Evolutionary conservation across 2,329 filamentous ascomycete species (phyloP).

Genomic region (Cylindrodendrum hubeiense): DNA sequence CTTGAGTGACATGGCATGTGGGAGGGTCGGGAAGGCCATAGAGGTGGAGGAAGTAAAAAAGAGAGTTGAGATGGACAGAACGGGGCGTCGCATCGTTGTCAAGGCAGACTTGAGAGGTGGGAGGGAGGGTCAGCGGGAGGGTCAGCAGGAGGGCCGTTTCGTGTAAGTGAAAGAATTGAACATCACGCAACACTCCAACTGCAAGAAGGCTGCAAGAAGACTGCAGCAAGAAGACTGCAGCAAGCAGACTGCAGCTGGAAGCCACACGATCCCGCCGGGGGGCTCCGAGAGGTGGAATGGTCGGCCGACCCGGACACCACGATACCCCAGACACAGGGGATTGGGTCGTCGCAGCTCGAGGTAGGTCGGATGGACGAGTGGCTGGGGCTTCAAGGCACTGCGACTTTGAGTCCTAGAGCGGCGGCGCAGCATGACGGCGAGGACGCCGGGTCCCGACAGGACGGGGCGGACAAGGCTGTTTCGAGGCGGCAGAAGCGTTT

Average conservation of each 20-base stretch:
- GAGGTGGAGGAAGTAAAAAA: constrained; percentile 8
- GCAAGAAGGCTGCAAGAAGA: constrained; percentile 7
- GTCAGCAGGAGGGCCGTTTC: constrained; percentile 1
- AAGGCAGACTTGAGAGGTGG: constrained; percentile 21
- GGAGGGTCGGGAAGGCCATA: background rate
- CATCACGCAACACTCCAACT: constrained; percentile 3
- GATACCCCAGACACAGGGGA: background rate
- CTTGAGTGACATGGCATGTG: background rate
- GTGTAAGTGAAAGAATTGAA: constrained; percentile 18
- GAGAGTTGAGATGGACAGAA: constrained; percentile 8
- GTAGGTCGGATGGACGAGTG: constrained; percentile 24
- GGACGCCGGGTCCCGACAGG: constrained; percentile 15
- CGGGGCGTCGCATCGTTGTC: constrained; percentile 10
- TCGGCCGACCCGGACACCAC: constrained; percentile 10
- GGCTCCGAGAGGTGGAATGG: constrained; percentile 9
- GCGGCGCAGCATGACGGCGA: constrained; percentile 22
- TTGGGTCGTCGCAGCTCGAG: constrained; percentile 23
- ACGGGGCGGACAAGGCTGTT: constrained; percentile 26
- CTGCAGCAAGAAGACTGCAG: constrained; percentile 16
- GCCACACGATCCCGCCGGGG: constrained; percentile 19
- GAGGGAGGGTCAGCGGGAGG: constrained; percentile 4
- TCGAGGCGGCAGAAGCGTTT: constrained; percentile 37
- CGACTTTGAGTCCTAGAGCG: constrained; percentile 31
- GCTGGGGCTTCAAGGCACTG: constrained; percentile 23
- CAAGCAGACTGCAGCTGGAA: constrained; percentile 12